Percentiles rank a stretch among this genome's conserved stretches.
Evolutionary conservation across 345 rosid genomes (phyloP).

Genomic region (Eucalyptus melliodora): DNA sequence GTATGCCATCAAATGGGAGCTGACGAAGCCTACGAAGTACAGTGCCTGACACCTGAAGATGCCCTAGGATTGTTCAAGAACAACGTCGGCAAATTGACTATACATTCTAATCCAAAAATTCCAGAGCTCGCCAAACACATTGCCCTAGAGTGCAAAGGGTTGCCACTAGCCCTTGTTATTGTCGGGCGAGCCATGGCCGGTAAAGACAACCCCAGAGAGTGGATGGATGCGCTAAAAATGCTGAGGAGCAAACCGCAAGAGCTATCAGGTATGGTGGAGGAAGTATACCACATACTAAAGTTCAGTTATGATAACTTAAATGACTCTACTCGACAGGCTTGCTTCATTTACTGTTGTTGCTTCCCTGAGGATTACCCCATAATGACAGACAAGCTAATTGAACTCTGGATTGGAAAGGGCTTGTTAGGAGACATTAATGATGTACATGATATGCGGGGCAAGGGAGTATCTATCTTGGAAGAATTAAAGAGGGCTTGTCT

Average conservation of each 20-base stretch:
- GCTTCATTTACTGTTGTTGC: too few species aligned
- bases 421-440: background rate
- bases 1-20: fast-evolving
- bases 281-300: background rate
- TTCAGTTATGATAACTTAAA: too few species aligned
- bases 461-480: background rate
- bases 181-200: background rate
- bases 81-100: fast-evolving
- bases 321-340: fast-evolving
- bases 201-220: background rate
- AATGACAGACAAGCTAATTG: background rate
- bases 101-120: too few species aligned
- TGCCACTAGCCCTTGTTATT: constrained; percentile 10
- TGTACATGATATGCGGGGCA: background rate
- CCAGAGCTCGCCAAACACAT: background rate
- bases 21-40: fast-evolving
- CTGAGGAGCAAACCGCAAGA: background rate
- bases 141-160: background rate
- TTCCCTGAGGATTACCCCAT: background rate
- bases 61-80: too few species aligned
- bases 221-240: background rate
- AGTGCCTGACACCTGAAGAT: fast-evolving
- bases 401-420: constrained; percentile 9
- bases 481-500: background rate
- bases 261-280: background rate